Evolutionary conservation across 73 alveolate species (phyloP).

Genomic region (Halteria grandinella): DNA sequence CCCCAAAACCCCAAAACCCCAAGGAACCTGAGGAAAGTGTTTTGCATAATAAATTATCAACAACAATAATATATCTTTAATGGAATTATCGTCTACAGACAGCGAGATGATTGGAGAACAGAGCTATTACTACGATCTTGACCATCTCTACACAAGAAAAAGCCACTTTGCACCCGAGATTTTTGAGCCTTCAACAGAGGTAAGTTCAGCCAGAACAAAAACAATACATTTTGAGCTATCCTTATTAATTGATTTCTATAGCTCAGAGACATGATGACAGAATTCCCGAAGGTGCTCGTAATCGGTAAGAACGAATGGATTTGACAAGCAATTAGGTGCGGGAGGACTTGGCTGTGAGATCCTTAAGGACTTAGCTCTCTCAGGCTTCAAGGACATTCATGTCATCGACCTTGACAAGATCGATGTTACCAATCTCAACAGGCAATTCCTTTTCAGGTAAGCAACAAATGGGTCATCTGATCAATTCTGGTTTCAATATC

Average conservation of each 20-base stretch:
- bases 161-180: conserved; percentile 82
- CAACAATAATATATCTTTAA: no score
- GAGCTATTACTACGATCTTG: conserved; percentile 64
- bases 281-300: conserved; percentile 88
- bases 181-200: conserved; percentile 83
- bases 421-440: conserved; percentile 97
- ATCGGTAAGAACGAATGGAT: conserved; percentile 71
- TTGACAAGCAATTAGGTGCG: no score
- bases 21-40: no score
- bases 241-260: not conserved
- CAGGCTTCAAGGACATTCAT: conserved; percentile 92
- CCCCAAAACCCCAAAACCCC: no score
- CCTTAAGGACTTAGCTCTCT: conserved; percentile 92
- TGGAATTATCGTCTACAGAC: no score
- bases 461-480: not conserved
- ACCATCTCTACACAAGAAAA: conserved; percentile 63
- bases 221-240: no score
- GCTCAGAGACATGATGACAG: conserved; percentile 71
- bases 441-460: conserved; percentile 97
- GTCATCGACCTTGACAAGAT: conserved; percentile 99
- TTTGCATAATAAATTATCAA: no score
- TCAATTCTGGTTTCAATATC: not conserved
- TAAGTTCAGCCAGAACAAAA: no score
- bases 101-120: no score
- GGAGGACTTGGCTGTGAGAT: conserved; percentile 99